A percentile compares a stretch with the other conserved stretches of the same genome.
Evolutionary conservation across 2,329 filamentous ascomycete genomes (phyloP).

Genomic region (Botrytis fragariae): DNA sequence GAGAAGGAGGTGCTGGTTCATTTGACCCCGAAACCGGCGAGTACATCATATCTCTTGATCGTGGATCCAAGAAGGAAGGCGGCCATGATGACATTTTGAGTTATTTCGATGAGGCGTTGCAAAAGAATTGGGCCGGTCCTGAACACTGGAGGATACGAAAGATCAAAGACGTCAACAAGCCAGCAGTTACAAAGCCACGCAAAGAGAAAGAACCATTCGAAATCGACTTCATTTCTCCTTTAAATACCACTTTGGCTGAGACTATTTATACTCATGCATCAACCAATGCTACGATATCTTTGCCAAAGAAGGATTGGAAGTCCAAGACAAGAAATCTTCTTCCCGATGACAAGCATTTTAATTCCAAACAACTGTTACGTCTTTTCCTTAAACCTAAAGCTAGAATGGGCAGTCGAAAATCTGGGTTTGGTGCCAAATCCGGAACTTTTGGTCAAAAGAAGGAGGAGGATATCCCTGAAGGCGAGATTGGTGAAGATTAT

Average conservation of each 20-base stretch:
- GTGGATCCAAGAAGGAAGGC: constrained; percentile 59
- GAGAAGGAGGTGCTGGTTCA: constrained; percentile 52
- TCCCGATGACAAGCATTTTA: constrained; percentile 98
- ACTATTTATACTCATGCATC: constrained; percentile 77
- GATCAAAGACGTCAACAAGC: constrained; percentile 76
- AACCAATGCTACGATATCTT: constrained; percentile 74
- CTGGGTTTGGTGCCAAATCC: constrained; percentile 47
- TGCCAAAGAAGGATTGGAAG: constrained; percentile 94
- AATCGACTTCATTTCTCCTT: constrained; percentile 80
- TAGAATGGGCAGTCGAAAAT: constrained; percentile 67
- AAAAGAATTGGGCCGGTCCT: constrained; percentile 97
- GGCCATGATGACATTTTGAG: constrained; percentile 92
- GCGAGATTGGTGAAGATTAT: constrained; percentile 91
- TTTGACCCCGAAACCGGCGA: constrained; percentile 67
- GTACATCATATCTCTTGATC: constrained; percentile 77
- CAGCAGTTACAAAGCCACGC: constrained; percentile 60
- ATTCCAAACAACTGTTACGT: constrained; percentile 82
- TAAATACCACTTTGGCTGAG: constrained; percentile 69
- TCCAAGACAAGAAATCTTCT: constrained; percentile 90
- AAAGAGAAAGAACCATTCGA: constrained; percentile 98
- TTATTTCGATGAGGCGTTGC: constrained; percentile 94
- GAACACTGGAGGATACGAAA: constrained; percentile 97
- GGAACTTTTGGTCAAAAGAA: constrained; percentile 47
- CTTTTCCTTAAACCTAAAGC: constrained; percentile 95
- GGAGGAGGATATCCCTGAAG: constrained; percentile 59